These are phyloP conservation scores for Heterobasidion occidentale DNA, from an alignment of 1,284 basidiomycete species.

Conservation along the genomic window DNA sequence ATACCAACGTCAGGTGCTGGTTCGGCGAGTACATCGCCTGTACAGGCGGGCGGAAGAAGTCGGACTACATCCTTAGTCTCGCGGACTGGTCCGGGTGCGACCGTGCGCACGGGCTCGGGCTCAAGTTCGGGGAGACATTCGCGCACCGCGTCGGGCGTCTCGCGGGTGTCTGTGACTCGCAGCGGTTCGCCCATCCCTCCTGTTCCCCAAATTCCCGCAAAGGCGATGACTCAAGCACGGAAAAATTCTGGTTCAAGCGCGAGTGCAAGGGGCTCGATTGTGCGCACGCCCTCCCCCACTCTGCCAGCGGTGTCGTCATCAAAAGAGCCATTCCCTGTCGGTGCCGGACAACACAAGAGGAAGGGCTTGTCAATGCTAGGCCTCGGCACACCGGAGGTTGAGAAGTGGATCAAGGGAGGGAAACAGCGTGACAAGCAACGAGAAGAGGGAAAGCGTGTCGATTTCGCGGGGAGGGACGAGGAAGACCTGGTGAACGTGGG, in stretches of 20 bases:
- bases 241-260: background rate
- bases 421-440: constrained; percentile 9
- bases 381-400: constrained; percentile 41
- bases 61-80: constrained; percentile 12
- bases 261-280: background rate
- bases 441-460: background rate
- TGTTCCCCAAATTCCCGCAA: constrained; percentile 9
- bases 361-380: constrained; percentile 24
- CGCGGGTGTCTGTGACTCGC: constrained; percentile 12
- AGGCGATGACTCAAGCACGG: constrained; percentile 7
- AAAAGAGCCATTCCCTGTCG: constrained; percentile 12
- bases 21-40: constrained; percentile 4
- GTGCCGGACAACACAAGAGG: constrained; percentile 4
- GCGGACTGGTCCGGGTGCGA: constrained; percentile 1
- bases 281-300: constrained; percentile 47
- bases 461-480: constrained; percentile 1
- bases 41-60: constrained; percentile 2
- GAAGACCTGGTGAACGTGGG: background rate
- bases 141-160: constrained; percentile 8
- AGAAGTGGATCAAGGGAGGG: constrained; percentile 32
- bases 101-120: constrained; percentile 14
- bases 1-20: background rate
- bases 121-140: constrained; percentile 13
- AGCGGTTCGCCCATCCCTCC: constrained; percentile 14
- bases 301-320: constrained; percentile 24